Percentiles rank a stretch among this genome's conserved stretches.
phyloP scores from a whole-genome alignment of 1,139 yeast genomes.

The Blastobotrys raffinosifermentans region DNA sequence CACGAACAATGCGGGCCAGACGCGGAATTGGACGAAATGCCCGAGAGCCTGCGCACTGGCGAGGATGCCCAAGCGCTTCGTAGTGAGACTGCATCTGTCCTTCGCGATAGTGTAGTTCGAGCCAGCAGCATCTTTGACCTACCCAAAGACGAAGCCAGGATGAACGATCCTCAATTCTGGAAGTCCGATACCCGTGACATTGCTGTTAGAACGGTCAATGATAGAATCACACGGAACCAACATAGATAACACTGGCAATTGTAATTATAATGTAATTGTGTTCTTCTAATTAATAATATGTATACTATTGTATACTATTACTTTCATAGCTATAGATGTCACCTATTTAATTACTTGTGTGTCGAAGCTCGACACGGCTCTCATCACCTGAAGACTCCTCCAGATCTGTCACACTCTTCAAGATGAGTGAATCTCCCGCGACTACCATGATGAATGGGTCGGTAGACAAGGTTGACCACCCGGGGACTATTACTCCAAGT shows the following conservation, averaged over 20 bases:
- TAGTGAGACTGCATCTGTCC: conserved; percentile 59
- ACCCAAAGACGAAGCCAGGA: conserved; percentile 38
- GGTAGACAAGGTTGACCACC: background rate
- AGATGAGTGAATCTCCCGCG: conserved; percentile 2
- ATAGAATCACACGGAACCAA: no score
- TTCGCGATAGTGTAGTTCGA: conserved; percentile 58
- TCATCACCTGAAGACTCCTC: no score
- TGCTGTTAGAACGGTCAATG: background rate
- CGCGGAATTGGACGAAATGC: conserved; percentile 50
- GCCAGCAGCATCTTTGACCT: conserved; percentile 26
- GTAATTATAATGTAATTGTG: no score
- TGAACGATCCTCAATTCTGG: conserved; percentile 71
- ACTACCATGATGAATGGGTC: conserved; percentile 4
- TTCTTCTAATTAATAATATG: no score
- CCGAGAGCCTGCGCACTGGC: conserved; percentile 58
- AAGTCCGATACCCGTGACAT: conserved; percentile 17
- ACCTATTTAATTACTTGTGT: no score
- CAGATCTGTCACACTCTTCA: no score
- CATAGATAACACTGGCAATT: no score
- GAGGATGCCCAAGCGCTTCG: conserved; percentile 57
- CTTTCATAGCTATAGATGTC: no score
- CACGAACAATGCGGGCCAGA: conserved; percentile 38
- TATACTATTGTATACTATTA: no score
- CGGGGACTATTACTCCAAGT: conserved; percentile 2
- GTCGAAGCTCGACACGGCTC: no score